A percentile compares a stretch with the other conserved stretches of the same genome.
Conservation (phyloP, 148 eudicot genomes). For the Arctostaphylos glauca region DNA sequence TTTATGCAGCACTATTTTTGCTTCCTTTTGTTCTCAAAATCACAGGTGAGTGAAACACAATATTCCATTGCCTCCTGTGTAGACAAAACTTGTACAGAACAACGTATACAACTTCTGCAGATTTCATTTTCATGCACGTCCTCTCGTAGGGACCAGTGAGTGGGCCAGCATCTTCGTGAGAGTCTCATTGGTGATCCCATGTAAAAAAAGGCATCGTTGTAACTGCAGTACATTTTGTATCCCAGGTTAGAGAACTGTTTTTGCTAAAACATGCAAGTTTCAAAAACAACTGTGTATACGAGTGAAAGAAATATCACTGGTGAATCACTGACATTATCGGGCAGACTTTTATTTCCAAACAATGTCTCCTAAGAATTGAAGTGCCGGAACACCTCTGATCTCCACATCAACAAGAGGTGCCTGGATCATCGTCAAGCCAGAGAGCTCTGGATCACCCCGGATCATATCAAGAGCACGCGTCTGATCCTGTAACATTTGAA, state of each 20-base stretch:
- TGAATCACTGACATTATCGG: slow-evolving; percentile 8
- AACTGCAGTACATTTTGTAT: background rate
- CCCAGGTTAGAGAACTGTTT: background rate
- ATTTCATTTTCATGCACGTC: background rate
- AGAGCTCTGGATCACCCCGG: slow-evolving; percentile 70
- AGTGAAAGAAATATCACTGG: background rate
- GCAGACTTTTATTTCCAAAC: slow-evolving; percentile 73
- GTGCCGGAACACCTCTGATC: slow-evolving; percentile 98
- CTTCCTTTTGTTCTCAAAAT: background rate
- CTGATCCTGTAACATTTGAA: slow-evolving; percentile 66
- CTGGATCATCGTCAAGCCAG: slow-evolving; percentile 60
- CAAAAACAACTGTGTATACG: background rate
- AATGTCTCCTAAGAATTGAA: slow-evolving; percentile 89
- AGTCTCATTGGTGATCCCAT: background rate
- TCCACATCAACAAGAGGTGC: slow-evolving; percentile 97
- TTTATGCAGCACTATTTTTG: background rate
- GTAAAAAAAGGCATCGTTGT: background rate
- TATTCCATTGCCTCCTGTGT: background rate
- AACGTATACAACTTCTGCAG: slow-evolving; percentile 6
- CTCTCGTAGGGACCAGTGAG: background rate
- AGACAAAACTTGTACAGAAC: background rate
- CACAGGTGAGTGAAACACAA: background rate
- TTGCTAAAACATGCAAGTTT: background rate
- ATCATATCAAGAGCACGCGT: slow-evolving; percentile 74
- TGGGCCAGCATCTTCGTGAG: background rate